Conservation (phyloP, 1,139 yeast genomes). For the Geotrichum restrictum region DNA sequence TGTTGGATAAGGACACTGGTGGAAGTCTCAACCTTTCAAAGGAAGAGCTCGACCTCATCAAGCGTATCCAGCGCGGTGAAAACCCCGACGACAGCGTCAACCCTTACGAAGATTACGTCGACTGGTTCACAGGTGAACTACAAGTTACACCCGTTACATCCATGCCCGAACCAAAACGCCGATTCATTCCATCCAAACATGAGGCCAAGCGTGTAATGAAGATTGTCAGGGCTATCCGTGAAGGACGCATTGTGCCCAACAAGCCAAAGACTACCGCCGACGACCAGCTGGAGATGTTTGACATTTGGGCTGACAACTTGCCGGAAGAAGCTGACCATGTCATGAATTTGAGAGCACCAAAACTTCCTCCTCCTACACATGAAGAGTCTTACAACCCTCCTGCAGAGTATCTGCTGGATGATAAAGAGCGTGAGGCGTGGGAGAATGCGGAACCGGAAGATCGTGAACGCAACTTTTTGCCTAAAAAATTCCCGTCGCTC, state of each 20-base stretch:
- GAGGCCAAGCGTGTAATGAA: conserved; percentile 97
- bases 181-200: conserved; percentile 93
- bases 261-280: conserved; percentile 50
- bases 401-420: conserved; percentile 78
- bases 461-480: conserved; percentile 73
- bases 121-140: conserved; percentile 84
- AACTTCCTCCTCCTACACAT: conserved; percentile 90
- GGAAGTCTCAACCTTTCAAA: conserved; percentile 75
- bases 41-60: conserved; percentile 85
- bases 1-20: conserved; percentile 87
- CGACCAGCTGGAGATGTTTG: conserved; percentile 51
- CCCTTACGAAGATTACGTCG: conserved; percentile 91
- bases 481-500: conserved; percentile 74
- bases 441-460: conserved; percentile 68
- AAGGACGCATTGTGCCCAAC: conserved; percentile 83
- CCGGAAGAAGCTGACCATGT: conserved; percentile 66
- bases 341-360: conserved; percentile 93
- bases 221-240: conserved; percentile 91
- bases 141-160: conserved; percentile 94
- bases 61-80: conserved; percentile 80
- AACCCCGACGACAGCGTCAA: conserved; percentile 74
- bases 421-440: conserved; percentile 75
- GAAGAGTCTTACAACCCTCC: conserved; percentile 98
- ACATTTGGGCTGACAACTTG: conserved; percentile 74
- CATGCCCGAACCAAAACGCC: conserved; percentile 92